Evolutionary conservation across 805 yeast genomes (phyloP), one percentile per base, ranked within the genome.

Genomic region (Komagataella ulmi): DNA sequence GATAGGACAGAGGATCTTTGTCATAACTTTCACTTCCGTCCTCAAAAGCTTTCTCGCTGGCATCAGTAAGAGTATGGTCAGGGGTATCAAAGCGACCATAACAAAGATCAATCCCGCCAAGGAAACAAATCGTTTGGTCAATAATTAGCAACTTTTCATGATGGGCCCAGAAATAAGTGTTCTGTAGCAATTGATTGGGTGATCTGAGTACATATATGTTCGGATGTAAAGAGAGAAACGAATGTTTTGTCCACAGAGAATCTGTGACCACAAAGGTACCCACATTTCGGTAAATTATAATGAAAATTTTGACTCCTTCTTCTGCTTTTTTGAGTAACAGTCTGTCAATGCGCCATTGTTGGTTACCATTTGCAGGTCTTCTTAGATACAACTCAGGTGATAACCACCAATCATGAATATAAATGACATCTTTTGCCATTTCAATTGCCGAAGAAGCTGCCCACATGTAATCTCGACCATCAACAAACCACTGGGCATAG

Each of bases 381-480:
- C 99, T 77, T 68, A 93, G 71, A 60, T 93, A 95, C 3, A 93
- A 64, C 65, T 93, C 99, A 0, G 99, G 99, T 3, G 91, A 79
- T 23, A 93, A 72, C 99, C 99, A 93, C 99, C 99, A 93, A 61
- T 91, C 99, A 61, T 93, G 97, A 49, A 93, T 88, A 63, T 83
- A 93, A 40, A 93, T 84, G 1, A 85, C 91, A 70, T 93, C 98
- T 57, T 82, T 81, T 0, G 99, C 98, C 86, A 87, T 83, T 57
- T 85, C 88, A 51, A 93, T 71, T 0, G 98, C 99, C 8, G 89
- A 81, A 30, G 96, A 85, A 2, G 89, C 81, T 1, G 97, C 95
- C 97, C 98, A 93, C 70, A 88, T 85, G 65, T 93, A 87, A 65
- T 93, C 99, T 60, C 99, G 75, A 21, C 64, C 70, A 67, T 93